These are phyloP conservation scores for Colletotrichum echinochloae DNA, from an alignment of 2,329 filamentous ascomycete species.

Conservation along the genomic window DNA sequence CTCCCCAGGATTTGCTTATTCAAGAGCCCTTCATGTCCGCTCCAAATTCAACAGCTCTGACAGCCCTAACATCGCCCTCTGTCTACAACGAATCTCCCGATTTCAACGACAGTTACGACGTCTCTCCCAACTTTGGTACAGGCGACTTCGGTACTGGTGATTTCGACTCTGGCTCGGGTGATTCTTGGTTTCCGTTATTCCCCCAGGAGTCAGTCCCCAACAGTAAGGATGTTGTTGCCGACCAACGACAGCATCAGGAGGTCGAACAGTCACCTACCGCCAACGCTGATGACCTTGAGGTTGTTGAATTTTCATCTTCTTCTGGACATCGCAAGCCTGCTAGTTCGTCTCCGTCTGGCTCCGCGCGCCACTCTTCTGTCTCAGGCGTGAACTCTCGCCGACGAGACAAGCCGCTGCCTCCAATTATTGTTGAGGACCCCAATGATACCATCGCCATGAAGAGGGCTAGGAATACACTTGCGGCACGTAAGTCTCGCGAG, in stretches of 20 bases:
- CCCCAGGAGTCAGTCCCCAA: slow-evolving; percentile 58
- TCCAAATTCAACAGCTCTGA: slow-evolving; percentile 85
- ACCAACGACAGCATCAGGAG: slow-evolving; percentile 25
- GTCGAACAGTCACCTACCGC: slow-evolving; percentile 55
- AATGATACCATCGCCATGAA: slow-evolving; percentile 85
- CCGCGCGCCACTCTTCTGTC: slow-evolving; percentile 72
- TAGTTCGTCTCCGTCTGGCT: slow-evolving; percentile 56
- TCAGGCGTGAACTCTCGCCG: slow-evolving; percentile 79
- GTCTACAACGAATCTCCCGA: slow-evolving; percentile 81
- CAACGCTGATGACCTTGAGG: slow-evolving; percentile 63
- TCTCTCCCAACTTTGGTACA: slow-evolving; percentile 80
- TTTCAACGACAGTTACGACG: slow-evolving; percentile 76
- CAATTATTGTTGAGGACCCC: slow-evolving; percentile 81
- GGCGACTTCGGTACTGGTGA: slow-evolving; percentile 69
- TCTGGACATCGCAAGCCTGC: slow-evolving; percentile 62
- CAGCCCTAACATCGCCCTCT: slow-evolving; percentile 88
- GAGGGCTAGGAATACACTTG: slow-evolving; percentile 91
- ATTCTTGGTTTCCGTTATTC: slow-evolving; percentile 80
- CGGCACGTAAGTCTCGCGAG: slow-evolving; percentile 91
- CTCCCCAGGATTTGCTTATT: slow-evolving; percentile 83
- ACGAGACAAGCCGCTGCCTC: slow-evolving; percentile 83
- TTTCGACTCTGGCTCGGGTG: slow-evolving; percentile 62
- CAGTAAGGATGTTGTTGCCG: slow-evolving; percentile 42
- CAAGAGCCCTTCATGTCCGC: slow-evolving; percentile 78
- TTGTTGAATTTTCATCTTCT: slow-evolving; percentile 51